Conservation (phyloP, 148 eudicot species). For the Chenopodium quinoa region DNA sequence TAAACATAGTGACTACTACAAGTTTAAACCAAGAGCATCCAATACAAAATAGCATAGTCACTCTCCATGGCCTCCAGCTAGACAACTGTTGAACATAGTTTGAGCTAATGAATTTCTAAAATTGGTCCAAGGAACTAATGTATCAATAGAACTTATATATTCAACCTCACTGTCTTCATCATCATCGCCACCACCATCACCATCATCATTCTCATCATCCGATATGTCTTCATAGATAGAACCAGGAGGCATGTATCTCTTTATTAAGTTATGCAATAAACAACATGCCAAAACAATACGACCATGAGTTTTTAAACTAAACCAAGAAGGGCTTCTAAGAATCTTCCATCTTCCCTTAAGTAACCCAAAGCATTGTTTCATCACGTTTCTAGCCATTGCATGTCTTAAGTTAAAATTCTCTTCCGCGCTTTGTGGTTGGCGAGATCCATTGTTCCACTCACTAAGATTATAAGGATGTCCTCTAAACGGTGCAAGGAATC, state of each 20-base stretch:
- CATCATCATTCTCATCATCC: conserved; percentile 12
- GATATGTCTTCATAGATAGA: conserved; percentile 13
- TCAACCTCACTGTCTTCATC: conserved; percentile 16
- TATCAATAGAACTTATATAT: conserved; percentile 3
- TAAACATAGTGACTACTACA: not conserved
- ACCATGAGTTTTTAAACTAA: conserved; percentile 18
- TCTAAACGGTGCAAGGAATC: conserved; percentile 26
- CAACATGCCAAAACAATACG: conserved; percentile 22
- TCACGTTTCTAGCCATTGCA: conserved; percentile 24
- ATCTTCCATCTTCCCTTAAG: conserved; percentile 28
- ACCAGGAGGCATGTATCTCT: conserved; percentile 17
- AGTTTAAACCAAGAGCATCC: not conserved
- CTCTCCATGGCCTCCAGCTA: not conserved
- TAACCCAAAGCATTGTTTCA: conserved; percentile 19
- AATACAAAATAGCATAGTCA: not conserved
- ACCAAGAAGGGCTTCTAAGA: conserved; percentile 22
- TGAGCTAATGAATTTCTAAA: conserved; percentile 16
- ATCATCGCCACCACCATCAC: not conserved
- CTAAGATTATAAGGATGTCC: conserved; percentile 18
- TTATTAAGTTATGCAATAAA: conserved; percentile 25
- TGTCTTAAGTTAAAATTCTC: conserved; percentile 31
- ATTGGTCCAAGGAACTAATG: conserved; percentile 13
- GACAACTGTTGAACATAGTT: conserved; percentile 14
- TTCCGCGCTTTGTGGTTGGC: conserved; percentile 17
- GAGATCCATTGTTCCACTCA: conserved; percentile 3